Evolutionary conservation across 2,329 filamentous ascomycete genomes (phyloP).

Genomic region (Clonostachys byssicola): DNA sequence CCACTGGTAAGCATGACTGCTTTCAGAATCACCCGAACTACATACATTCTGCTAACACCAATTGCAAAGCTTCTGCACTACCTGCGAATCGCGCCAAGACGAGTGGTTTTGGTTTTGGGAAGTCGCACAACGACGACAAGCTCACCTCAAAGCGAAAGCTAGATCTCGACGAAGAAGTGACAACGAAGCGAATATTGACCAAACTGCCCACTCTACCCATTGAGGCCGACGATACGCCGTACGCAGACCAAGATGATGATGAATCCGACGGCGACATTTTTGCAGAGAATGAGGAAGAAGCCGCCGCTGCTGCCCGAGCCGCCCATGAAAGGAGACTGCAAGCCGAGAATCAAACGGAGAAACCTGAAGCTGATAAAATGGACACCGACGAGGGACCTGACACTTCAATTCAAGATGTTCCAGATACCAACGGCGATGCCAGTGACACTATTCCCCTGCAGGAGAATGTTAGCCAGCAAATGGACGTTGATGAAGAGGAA

Average conservation of each 20-base stretch:
- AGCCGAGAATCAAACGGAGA: constrained; percentile 29
- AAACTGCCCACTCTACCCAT: constrained; percentile 78
- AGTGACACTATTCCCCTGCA: too few species aligned
- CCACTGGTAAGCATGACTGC: constrained; percentile 23
- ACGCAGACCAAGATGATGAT: constrained; percentile 62
- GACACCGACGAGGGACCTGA: constrained; percentile 13
- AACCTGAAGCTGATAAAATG: constrained; percentile 26
- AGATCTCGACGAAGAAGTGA: constrained; percentile 85
- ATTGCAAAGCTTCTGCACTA: constrained; percentile 41
- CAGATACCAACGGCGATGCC: constrained; percentile 9
- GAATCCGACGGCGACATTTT: constrained; percentile 75
- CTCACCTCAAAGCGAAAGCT: constrained; percentile 67
- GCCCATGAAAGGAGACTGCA: constrained; percentile 75
- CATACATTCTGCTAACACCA: constrained; percentile 12
- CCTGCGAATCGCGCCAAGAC: constrained; percentile 70
- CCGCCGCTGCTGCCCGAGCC: constrained; percentile 77
- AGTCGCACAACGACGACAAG: constrained; percentile 65
- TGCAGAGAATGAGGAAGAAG: constrained; percentile 81
- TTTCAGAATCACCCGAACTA: background rate
- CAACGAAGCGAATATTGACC: constrained; percentile 80
- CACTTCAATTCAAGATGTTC: constrained; percentile 1
- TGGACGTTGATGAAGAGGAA: constrained; percentile 60
- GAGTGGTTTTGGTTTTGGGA: constrained; percentile 79
- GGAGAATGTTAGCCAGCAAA: constrained; percentile 28
- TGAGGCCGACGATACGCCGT: constrained; percentile 56